Conservation (phyloP, 2,329 filamentous ascomycete species). For the Fusarium cicatricum region DNA sequence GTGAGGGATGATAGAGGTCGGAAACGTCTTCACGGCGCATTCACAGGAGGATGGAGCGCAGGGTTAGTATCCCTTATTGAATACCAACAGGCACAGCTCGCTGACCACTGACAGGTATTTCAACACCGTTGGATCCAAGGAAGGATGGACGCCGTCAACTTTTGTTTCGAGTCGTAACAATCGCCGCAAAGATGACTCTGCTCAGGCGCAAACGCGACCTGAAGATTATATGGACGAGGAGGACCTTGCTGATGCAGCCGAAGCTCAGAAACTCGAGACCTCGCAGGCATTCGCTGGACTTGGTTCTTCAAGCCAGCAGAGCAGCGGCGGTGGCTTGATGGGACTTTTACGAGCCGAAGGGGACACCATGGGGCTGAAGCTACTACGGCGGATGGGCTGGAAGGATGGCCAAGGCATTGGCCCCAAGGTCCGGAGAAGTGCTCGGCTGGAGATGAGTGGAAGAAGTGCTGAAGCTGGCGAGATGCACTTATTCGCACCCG, state of each 20-base stretch:
- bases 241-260: slow-evolving; percentile 86
- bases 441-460: slow-evolving; percentile 65
- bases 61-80: slow-evolving; percentile 66
- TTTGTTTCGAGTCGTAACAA: slow-evolving; percentile 91
- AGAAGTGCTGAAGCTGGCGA: slow-evolving; percentile 50
- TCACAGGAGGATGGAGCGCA: slow-evolving; percentile 96
- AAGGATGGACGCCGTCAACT: slow-evolving; percentile 93
- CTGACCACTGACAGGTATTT: slow-evolving; percentile 72
- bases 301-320: slow-evolving; percentile 69
- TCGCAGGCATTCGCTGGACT: slow-evolving; percentile 77
- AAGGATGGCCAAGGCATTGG: slow-evolving; percentile 92
- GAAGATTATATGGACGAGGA: slow-evolving; percentile 99
- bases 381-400: slow-evolving; percentile 95
- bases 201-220: slow-evolving; percentile 68
- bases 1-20: slow-evolving; percentile 91
- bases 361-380: slow-evolving; percentile 85
- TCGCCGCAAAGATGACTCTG: slow-evolving; percentile 70
- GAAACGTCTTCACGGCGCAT: slow-evolving; percentile 92
- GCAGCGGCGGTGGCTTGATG: slow-evolving; percentile 64
- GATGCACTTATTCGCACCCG: slow-evolving; percentile 83
- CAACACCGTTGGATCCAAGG: slow-evolving; percentile 97
- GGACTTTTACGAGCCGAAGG: slow-evolving; percentile 77
- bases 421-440: slow-evolving; percentile 79
- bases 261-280: slow-evolving; percentile 78
- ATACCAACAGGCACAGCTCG: background rate